Evolutionary conservation across 2,329 filamentous ascomycete genomes (phyloP), one percentile per base, ranked within the genome.

Genomic region (Neonectria punicea): DNA sequence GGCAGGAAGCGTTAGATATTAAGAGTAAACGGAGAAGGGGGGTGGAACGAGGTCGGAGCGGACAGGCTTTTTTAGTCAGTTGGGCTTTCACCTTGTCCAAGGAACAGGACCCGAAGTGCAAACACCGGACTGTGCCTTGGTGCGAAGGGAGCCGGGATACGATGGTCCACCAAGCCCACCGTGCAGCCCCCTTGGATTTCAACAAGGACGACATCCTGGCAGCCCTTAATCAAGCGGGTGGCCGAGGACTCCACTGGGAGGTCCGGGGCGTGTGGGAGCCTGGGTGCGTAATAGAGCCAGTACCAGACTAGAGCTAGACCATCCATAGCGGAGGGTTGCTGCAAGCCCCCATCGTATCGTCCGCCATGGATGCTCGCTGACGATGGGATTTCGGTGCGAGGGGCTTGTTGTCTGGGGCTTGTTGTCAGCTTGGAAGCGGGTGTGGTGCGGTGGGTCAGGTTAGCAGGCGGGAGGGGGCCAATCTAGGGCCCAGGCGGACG

Each of bases 1-100:
- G 61, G 69, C 63, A 72, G 64, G 70, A 70, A 56, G 65, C 62
- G 69, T 68, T 72, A 68, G 69, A 73, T 74, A 73, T 74, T 74
- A 72, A 74, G 69, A 71, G 69, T 66, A 70, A 63, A 55, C 51
- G 63, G 62, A 74, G 68, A 44, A 43, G 67, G 65, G 65, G 65
- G 58, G 62, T 69, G 51, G 61, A 54, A 70, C 65, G 57, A 66
- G 59, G 55, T 16, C 61, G 65, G 72, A 68, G 63, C 67, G 67
- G 53, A 34, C 61, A 60, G 64, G 69, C 68, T 63, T 73, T 73
- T 74, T 69, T 72, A 70, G 69, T 36, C 44, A 53, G 53, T 56
- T 58, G 56, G 53, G 58, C 44, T 65, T 65, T 57, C 61, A 58
- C 61, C 50, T 59, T 53, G 58, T 61, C 43, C 72, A 69, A 66